Evolutionary conservation across 2,329 filamentous ascomycete species (phyloP), one percentile per base, ranked within the genome.

Genomic region (Cryphonectria radicalis): DNA sequence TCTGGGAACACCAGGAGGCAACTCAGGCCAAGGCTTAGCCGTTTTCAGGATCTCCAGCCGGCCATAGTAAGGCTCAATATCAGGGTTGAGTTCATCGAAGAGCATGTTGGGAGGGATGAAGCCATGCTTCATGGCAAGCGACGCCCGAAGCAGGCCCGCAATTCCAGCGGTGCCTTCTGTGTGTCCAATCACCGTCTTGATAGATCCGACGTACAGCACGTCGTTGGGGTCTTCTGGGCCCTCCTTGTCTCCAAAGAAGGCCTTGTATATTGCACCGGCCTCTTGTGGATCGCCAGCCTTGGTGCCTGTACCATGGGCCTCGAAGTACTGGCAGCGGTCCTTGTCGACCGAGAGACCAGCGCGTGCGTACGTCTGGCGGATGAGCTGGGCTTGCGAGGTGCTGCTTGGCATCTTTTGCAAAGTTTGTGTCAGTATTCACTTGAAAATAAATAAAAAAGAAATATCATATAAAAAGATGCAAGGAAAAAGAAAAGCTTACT

Each of bases 371-470:
- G 81, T 82, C 0, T 74, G 72, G 46, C 76, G 74, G 66, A 86
- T 86, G 0, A 85, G 74, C 0, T 65, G 71, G 1, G 77, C 77
- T 72, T 87, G 85, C 0, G 83, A 81, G 0, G 73, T 46, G 0
- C 75, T 70, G 55, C 74, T 84, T 0, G 85, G 85, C 60, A 80
- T 75, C 0, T 46, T 46, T 19, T 19, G 43, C 10, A 14, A 46
- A 46, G 43, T 19, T 6, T 46, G 43, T 19, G 17, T 46, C 14
- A 46, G 43, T 19, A 46, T 5, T 1, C 17, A 17, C 19, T 7
- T 4, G 1, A 5, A 19, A 46, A 46, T 14, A 6, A 1, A 19
- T 7, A 2, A 46, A 5, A 19, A 46, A 46, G 0, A 6, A 1
- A 7, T 6, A 7, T 19, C 0, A 46, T 37, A 37, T 37, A 6